Evolutionary conservation across 192 early-diverging fungal genomes (phyloP).

Genomic region (Coemansia aciculifera): DNA sequence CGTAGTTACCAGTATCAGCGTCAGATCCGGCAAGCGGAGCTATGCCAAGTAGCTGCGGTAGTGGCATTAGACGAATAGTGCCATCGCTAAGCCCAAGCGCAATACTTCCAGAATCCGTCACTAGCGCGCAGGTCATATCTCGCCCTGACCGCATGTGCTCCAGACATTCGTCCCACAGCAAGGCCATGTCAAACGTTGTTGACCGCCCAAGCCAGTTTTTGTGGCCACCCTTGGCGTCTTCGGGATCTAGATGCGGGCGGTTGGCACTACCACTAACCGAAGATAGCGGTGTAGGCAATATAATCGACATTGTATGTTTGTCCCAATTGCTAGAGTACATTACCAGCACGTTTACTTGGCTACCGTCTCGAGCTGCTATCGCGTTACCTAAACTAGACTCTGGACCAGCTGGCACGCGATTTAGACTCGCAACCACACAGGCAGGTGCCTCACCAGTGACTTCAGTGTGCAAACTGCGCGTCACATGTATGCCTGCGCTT

Average conservation of each 20-base stretch:
- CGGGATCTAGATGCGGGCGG: constrained; percentile 23
- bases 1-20: not conserved
- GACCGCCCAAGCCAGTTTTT: constrained; percentile 43
- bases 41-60: constrained; percentile 15
- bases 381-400: constrained; percentile 18
- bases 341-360: constrained; percentile 21
- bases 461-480: constrained; percentile 24
- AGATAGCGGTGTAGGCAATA: constrained; percentile 41
- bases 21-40: not conserved
- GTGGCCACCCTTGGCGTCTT: constrained; percentile 14
- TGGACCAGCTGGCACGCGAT: constrained; percentile 18
- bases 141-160: constrained; percentile 5
- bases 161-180: constrained; percentile 38
- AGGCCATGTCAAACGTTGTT: constrained; percentile 20
- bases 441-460: constrained; percentile 2
- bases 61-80: constrained; percentile 24
- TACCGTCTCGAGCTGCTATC: not conserved
- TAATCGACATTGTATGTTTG: constrained; percentile 31
- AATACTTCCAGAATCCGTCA: constrained; percentile 15
- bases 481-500: constrained; percentile 49
- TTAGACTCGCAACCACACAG: constrained; percentile 13
- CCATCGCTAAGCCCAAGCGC: constrained; percentile 34
- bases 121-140: constrained; percentile 24
- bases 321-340: constrained; percentile 27
- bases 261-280: constrained; percentile 51